Evolutionary conservation across 495 filamentous ascomycete genomes (phyloP), one percentile per base, ranked within the genome.

Genomic region (Penicillium lagena): DNA sequence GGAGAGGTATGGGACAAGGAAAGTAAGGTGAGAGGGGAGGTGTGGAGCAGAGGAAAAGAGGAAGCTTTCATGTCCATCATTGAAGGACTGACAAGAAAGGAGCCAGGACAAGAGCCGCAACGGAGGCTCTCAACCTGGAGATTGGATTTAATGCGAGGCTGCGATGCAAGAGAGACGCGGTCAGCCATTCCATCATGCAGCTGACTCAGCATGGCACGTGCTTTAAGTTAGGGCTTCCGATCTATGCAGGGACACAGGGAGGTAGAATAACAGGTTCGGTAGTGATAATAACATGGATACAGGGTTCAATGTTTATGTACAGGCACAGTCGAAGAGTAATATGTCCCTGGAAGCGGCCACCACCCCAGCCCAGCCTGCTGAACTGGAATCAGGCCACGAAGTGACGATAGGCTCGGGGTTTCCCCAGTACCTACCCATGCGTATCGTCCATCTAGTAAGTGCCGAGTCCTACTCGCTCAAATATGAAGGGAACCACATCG

Each of bases 401-500:
- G 46, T 22, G 22, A 22, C 22, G 22, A 6, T 22, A 22, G 22
- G 22, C 22, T 22, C 22, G 6, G 3, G 22, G 4, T 22, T 22
- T 6, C 22, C 22, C 22, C 0, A 22, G 22, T 6, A 22, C 22
- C n/a, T 32, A 41, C 17, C 39, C 28, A 44, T 30, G 32, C 30
- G 42, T 30, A 27, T 29, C 41, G 46, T 38, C 22, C 39, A 36
- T 27, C 43, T 48, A 54, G 29, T 37, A 33, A 8, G 50, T 44
- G 12, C 59, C 52, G 31, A 66, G 56, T 22, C 56, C 57, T 12
- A 61, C 13, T 31, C 51, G 5, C 44, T 63, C 54, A 42, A 66
- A 66, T 12, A 64, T 43, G 12, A 55, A 46, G 17, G 63, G 60
- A 28, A 56, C 58, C 34, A 46, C 50, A 17, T 66, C 62, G 29